Evolutionary conservation across 257 asterid genomes (phyloP), one percentile per base, ranked within the genome.

Genomic region (Capsicum pubescens): DNA sequence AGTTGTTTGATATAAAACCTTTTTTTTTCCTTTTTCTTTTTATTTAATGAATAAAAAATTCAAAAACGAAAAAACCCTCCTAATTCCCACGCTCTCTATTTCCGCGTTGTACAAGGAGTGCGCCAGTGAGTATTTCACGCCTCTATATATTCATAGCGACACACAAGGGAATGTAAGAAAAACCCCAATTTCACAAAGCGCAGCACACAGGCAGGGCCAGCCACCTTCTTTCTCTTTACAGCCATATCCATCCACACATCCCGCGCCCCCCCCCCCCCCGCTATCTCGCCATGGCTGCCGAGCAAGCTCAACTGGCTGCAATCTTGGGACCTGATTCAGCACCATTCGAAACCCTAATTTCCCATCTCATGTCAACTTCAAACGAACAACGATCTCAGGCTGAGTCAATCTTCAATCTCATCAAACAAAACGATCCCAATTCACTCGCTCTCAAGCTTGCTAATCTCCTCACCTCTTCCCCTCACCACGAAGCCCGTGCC

Each of bases 321-420:
- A 88, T 95, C 83, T 88, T 95, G 84, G 95, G 96, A n/a, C 93
- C 91, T 16, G 99, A 95, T 92, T 92, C 90, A 58, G 90, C 95
- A 42, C 93, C 92, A 2, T 95, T 95, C 90, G 98, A 93, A 56
- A 89, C 93, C 74, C 90, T 95, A 7, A 91, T 95, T 71, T 89
- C 99, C 0, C 97, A 95, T 63, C 90, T 95, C 84, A 95, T 95
- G 99, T 91, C 99, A 0, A 56, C 99, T 58, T 68, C 90, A 74
- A 95, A 95, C 92, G 98, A 95, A 79, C 97, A 91, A 87, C 92
- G 99, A 26, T 94, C 98, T 55, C 97, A 92, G 85, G 98, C 99
- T 7, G 99, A 95, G 86, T 81, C 95, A 12, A 82, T 94, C 69
- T 95, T 91, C 91, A 93, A 95, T 87, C 87, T 92, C 80, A 87